Percentiles rank a stretch among this genome's conserved stretches.
Evolutionary conservation across 1,284 basidiomycete genomes (phyloP).

Genomic region (Apiotrichum montevideense): DNA sequence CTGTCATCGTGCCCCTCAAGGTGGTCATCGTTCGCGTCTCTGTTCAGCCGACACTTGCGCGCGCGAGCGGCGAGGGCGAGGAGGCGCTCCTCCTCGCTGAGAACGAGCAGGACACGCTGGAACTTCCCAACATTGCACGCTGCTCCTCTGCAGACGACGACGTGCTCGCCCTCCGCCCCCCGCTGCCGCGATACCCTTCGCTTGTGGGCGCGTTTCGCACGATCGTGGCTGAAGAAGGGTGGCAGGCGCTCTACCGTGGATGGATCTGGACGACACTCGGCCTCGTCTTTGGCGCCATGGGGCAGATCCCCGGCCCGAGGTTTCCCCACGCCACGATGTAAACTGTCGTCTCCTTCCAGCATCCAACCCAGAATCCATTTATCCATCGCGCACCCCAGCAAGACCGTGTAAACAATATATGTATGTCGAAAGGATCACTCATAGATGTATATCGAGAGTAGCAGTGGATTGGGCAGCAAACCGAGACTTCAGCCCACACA

Average conservation of each 20-base stretch:
- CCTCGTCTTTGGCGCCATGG: neutral
- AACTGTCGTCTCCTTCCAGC: too few species aligned
- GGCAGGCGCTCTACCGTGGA: conserved; percentile 66
- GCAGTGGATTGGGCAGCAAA: too few species aligned
- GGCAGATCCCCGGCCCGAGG: too few species aligned
- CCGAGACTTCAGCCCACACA: too few species aligned
- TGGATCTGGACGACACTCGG: conserved; percentile 74
- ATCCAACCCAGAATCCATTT: too few species aligned
- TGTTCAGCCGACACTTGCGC: conserved; percentile 73
- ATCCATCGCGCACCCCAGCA: too few species aligned
- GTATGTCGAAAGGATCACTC: too few species aligned
- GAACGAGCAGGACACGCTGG: conserved; percentile 57
- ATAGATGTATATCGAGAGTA: too few species aligned
- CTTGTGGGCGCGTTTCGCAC: conserved; percentile 67
- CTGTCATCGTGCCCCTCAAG: conserved; percentile 68
- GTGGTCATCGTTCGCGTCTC: conserved; percentile 71
- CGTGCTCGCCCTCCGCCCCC: conserved; percentile 74
- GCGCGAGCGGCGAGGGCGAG: conserved; percentile 54
- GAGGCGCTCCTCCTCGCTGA: conserved; percentile 4
- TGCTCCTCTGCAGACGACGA: conserved; percentile 58
- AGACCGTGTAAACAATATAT: too few species aligned
- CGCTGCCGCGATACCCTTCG: conserved; percentile 73
- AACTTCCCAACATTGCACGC: conserved; percentile 32
- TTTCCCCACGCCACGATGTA: too few species aligned
- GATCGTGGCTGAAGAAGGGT: conserved; percentile 74